Evolutionary conservation across 164 flowering plant species (phyloP).

Genomic region (Vitis vinifera): DNA sequence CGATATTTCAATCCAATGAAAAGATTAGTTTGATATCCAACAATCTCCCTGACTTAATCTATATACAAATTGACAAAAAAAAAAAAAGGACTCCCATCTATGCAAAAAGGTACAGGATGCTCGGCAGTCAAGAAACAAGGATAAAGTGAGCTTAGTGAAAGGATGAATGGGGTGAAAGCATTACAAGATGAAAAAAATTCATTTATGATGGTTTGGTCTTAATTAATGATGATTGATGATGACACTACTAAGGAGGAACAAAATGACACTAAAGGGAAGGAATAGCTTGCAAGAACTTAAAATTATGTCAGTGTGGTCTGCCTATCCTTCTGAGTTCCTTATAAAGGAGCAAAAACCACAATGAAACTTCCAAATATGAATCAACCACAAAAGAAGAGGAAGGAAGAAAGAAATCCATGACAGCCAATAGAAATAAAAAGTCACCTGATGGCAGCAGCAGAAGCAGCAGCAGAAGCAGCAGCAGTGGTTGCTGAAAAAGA

Average conservation of each 20-base stretch:
- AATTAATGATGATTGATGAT: no score
- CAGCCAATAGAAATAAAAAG: not conserved
- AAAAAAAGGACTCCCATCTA: not conserved
- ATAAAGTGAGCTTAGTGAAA: not conserved
- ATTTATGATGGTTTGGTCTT: no score
- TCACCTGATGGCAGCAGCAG: conserved; percentile 96
- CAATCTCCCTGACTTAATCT: not conserved
- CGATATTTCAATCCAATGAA: conserved; percentile 1
- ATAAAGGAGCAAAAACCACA: not conserved
- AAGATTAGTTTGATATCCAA: not conserved
- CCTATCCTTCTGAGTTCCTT: no score
- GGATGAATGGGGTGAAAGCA: no score
- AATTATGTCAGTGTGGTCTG: no score
- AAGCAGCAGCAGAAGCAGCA: conserved; percentile 91
- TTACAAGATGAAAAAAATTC: no score
- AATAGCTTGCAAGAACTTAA: no score
- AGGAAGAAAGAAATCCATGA: not conserved
- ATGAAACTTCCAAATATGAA: not conserved
- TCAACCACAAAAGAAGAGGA: not conserved
- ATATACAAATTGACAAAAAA: not conserved
- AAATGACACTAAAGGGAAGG: no score
- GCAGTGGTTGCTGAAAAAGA: conserved; percentile 87
- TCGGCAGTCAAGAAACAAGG: not conserved
- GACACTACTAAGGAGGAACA: no score
- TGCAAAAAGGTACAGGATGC: not conserved